phyloP scores from a whole-genome alignment of 306 rosid species.

The Gastrolobium bilobum region DNA sequence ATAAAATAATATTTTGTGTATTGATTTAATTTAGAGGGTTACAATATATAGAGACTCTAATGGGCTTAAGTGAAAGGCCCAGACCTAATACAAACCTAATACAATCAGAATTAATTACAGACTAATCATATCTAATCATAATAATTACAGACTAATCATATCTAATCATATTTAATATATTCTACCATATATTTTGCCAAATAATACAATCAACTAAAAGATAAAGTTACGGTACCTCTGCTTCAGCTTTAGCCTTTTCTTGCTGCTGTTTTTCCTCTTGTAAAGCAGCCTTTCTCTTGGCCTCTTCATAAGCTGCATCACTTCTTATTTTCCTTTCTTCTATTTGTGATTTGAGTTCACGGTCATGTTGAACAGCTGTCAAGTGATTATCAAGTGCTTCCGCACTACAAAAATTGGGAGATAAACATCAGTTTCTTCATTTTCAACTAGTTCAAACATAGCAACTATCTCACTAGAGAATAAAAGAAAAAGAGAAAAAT shows the following conservation, averaged over 20 bases:
- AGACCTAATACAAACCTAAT: too few relatives aligned
- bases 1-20: too few relatives aligned
- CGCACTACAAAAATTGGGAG: conserved; percentile 66
- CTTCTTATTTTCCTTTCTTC: conserved; percentile 90
- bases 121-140: too few relatives aligned
- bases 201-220: conserved; percentile 35
- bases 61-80: too few relatives aligned
- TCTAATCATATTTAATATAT: too few relatives aligned
- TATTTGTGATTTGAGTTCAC: conserved; percentile 85
- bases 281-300: conserved; percentile 83
- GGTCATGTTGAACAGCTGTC: conserved; percentile 84
- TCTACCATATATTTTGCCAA: conserved; percentile 11
- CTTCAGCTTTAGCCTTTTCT: conserved; percentile 88
- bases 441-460: conserved; percentile 31
- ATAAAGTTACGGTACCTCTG: conserved; percentile 65
- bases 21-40: too few relatives aligned
- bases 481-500: background rate
- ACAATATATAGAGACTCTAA: too few relatives aligned
- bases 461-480: conserved; percentile 15
- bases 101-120: too few relatives aligned
- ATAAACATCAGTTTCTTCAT: conserved; percentile 46
- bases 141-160: too few relatives aligned
- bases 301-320: conserved; percentile 93
- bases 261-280: conserved; percentile 83
- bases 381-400: conserved; percentile 92